Evolutionary conservation across 2,329 filamentous ascomycete species (phyloP), one percentile per base, ranked within the genome.

Genomic region (Teratosphaeria pseudoeucalypti): DNA sequence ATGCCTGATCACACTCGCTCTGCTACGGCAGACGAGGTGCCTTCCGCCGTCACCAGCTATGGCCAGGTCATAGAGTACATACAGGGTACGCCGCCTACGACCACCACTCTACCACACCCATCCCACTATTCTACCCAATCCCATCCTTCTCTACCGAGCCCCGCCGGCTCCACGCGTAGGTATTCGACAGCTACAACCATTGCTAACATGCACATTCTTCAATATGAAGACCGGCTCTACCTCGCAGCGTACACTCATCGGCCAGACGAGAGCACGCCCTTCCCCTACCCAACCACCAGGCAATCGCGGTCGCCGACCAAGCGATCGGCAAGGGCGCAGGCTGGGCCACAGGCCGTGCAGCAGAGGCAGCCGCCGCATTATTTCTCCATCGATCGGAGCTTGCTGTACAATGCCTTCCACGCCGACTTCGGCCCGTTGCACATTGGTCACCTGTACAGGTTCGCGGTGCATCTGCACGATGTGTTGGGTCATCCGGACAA

Each of bases 321-420:
- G 80, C 84, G 84, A 67, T 88, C 86, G 26, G 83, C 87, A 62
- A 81, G 86, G 74, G 81, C 83, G 29, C 83, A 82, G 61, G 80
- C 84, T 34, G 82, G 81, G 26, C 79, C 83, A 19, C 79, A 78
- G 57, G 73, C 79, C 10, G 75, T 74, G 29, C 71, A 76, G 61
- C 61, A 57, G 49, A 27, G 55, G 23, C 60, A 60, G 19, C 77
- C 86, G 58, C 94, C 94, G 0, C 92, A 89, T 72, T 99, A 97
- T 78, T 99, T 99, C 76, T 92, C 90, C 56, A 86, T 97, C 66
- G 94, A 99, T 72, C 64, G 65, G 57, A 87, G 81, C 49, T 85
- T 99, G 53, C 82, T 96, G 54, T 99, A 99, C 81, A 99, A 99
- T 75, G 92, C 92, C 34, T 99, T 99, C 76, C 92, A 97, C 77